Conservation (phyloP, 768 basidiomycete species). For the Neoboletus magnificus region DNA sequence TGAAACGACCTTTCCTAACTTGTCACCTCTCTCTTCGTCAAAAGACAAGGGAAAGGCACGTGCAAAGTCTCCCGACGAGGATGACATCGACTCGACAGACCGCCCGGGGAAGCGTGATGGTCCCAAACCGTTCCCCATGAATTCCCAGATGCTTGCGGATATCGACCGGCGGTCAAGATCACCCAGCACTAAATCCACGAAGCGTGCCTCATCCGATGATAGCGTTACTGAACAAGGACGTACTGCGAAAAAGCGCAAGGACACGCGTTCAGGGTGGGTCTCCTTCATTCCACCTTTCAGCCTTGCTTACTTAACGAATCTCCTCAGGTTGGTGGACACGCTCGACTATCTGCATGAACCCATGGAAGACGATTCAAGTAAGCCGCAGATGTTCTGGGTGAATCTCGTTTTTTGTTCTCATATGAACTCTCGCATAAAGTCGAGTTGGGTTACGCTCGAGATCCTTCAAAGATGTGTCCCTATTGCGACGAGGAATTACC, state of each 20-base stretch:
- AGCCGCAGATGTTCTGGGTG: constrained; percentile 9
- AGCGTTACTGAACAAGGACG: constrained; percentile 28
- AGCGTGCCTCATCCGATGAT: constrained; percentile 34
- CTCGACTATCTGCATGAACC: constrained; percentile 19
- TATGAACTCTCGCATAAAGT: constrained; percentile 35
- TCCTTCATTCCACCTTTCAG: not conserved
- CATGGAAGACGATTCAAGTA: constrained; percentile 43
- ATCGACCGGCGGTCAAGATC: constrained; percentile 32
- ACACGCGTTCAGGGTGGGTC: constrained; percentile 15
- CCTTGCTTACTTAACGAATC: constrained; percentile 11
- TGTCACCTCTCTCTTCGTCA: constrained; percentile 23
- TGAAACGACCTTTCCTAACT: constrained; percentile 18
- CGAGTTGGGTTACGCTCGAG: constrained; percentile 46
- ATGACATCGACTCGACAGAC: not conserved
- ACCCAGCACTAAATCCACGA: constrained; percentile 15
- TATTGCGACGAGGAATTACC: constrained; percentile 78
- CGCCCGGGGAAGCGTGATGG: not conserved
- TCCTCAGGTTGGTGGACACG: constrained; percentile 2
- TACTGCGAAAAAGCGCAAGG: constrained; percentile 34
- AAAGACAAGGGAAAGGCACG: constrained; percentile 19
- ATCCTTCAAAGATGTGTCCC: constrained; percentile 72
- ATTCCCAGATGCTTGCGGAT: constrained; percentile 40
- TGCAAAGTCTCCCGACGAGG: constrained; percentile 1
- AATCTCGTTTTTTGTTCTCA: not conserved
- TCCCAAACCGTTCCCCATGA: constrained; percentile 48